phyloP scores from a whole-genome alignment of 148 eudicot genomes.

The Heliamphora exappendiculata region DNA sequence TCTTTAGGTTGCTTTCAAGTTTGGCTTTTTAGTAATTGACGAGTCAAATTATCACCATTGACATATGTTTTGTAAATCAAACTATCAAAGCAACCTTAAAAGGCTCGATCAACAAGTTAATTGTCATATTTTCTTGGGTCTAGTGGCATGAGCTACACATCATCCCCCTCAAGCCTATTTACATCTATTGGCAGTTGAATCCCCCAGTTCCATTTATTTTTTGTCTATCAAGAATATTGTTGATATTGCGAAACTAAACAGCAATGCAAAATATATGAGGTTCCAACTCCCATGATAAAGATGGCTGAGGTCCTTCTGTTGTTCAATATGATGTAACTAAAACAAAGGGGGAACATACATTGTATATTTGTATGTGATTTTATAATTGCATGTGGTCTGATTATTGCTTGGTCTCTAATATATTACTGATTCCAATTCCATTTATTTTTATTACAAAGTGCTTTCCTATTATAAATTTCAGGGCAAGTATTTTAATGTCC shows the following conservation, averaged over 20 bases:
- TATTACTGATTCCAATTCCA: not conserved
- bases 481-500: constrained; percentile 29
- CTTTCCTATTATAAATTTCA: constrained; percentile 17
- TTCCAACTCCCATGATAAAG: not conserved
- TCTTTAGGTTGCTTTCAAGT: not conserved
- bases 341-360: not conserved
- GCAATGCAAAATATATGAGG: not conserved
- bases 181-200: not conserved
- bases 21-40: not conserved
- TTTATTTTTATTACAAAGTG: not conserved
- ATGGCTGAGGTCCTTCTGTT: not conserved
- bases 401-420: not conserved
- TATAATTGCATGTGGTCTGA: not conserved
- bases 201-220: not conserved
- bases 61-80: not conserved
- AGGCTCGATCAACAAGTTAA: not conserved
- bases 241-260: not conserved
- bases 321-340: not conserved
- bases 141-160: not conserved
- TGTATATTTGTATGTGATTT: not conserved
- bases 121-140: not conserved
- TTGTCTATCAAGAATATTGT: not conserved
- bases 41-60: not conserved
- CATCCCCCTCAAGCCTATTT: not conserved
- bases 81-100: not conserved